Percentiles rank a stretch among this genome's conserved stretches.
Evolutionary conservation across 78 protist genomes (phyloP).

Genomic region (Dictyostelium purpureum): DNA sequence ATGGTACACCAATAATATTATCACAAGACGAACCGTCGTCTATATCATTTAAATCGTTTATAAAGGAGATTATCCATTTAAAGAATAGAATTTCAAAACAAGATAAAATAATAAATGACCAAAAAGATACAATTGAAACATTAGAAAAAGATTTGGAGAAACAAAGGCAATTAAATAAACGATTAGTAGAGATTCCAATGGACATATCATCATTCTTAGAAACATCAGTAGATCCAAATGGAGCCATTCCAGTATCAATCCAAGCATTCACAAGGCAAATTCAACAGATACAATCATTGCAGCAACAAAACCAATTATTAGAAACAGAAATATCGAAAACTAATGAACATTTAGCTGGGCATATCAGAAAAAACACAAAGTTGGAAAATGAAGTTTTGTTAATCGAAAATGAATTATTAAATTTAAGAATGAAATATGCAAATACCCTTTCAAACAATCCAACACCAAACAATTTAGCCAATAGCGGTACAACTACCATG

Average conservation of each 20-base stretch:
- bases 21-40: background rate
- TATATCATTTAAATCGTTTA: conserved; percentile 62
- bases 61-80: conserved; percentile 64
- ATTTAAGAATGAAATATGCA: conserved; percentile 66
- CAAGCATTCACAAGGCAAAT: conserved; percentile 73
- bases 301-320: background rate
- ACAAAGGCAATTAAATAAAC: conserved; percentile 13
- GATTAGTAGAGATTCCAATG: conserved; percentile 3
- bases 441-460: conserved; percentile 3
- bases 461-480: background rate
- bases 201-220: conserved; percentile 32
- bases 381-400: conserved; percentile 54
- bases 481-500: background rate
- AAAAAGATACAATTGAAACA: conserved; percentile 49
- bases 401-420: conserved; percentile 48
- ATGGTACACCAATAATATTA: conserved; percentile 51
- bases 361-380: conserved; percentile 9
- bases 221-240: conserved; percentile 39
- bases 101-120: conserved; percentile 25
- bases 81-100: conserved; percentile 66
- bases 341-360: conserved; percentile 17
- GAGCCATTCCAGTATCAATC: conserved; percentile 64
- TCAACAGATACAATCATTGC: conserved; percentile 61
- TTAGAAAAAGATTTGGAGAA: conserved; percentile 36
- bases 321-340: background rate